Evolutionary conservation across 176 grass and related monocot genomes (phyloP).

Genomic region (Bolboschoenus planiculmis): DNA sequence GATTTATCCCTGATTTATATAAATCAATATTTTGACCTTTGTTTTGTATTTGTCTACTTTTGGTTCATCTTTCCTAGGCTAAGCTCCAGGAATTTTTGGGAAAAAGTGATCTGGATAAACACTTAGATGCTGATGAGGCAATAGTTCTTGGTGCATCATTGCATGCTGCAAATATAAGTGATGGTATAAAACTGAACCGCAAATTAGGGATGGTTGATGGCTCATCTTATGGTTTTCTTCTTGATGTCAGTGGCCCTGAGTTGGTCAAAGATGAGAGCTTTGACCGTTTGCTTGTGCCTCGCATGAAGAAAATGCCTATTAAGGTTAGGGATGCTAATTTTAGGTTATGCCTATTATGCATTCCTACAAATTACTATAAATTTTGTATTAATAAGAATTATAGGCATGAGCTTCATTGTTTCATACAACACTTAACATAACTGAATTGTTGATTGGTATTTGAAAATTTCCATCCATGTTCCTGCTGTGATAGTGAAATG

Average conservation of each 20-base stretch:
- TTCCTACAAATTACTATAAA: not conserved
- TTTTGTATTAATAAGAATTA: not conserved
- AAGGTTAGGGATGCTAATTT: slow-evolving; percentile 40
- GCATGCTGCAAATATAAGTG: slow-evolving; percentile 96
- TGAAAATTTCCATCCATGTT: not conserved
- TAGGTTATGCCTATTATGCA: not conserved
- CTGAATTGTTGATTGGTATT: not conserved
- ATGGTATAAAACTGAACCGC: slow-evolving; percentile 97
- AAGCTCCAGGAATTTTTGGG: slow-evolving; percentile 92
- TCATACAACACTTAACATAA: not conserved
- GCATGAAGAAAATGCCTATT: slow-evolving; percentile 98
- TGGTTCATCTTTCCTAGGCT: slow-evolving; percentile 45
- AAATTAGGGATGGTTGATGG: slow-evolving; percentile 97
- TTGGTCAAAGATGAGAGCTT: slow-evolving; percentile 72
- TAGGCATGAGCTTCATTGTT: too few species aligned
- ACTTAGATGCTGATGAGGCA: slow-evolving; percentile 99
- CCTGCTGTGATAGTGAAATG: not conserved
- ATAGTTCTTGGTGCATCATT: slow-evolving; percentile 92
- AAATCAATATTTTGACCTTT: not conserved
- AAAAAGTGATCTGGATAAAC: slow-evolving; percentile 65
- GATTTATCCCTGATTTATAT: not conserved
- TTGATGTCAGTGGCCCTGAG: slow-evolving; percentile 65
- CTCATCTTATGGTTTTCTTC: slow-evolving; percentile 76
- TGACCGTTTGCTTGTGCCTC: slow-evolving; percentile 63
- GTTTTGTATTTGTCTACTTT: not conserved